Base-by-base conservation (phyloP, 768 basidiomycete genomes). In the Psilocybe cubensis region DNA sequence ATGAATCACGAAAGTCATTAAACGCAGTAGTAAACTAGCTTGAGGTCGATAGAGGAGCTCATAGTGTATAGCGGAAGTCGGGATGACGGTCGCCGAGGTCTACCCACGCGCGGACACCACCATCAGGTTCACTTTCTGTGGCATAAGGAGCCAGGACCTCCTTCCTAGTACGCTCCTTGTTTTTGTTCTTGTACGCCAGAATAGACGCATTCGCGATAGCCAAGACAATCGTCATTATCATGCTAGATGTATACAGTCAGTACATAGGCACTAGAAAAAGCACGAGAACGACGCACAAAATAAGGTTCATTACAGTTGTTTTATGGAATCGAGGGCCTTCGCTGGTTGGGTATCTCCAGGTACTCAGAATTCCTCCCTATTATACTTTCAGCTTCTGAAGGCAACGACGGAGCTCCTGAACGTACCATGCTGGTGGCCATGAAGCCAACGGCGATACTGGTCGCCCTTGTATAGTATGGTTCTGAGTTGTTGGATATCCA, bases 401-500 rank as follows among this genome's bases (percentile, higher is more conserved):
- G 18, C 17, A 4, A 21, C 60, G 24, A 17, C 12, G 12, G n/a
- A 38, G 8, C n/a, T n/a, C n/a, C n/a, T n/a, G n/a, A n/a, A 61
- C 70, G 43, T 51, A 72, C 73, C 45, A 64, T 60, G 48, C 72
- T 75, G 8, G 74, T 72, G 0, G 70, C 74, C 41, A 73, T 66
- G 45, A 73, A 73, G 3, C 69, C 72, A 7, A 69, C 20, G 6
- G 72, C 72, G 40, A 74, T 70, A 57, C 68, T 70, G 1, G 71
- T 70, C 4, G 74, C 74, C 42, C 74, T 64, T 4, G 72, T 67
- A 54, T 66, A 75, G 54, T 74, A 64, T 3, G 72, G 72, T 35
- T 74, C 74, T n/a, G 71, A 72, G 49, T 75, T 75, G 49, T 75
- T 75, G 1, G 72, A 56, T 59, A 73, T 68, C 74, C 73, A 75